Base-by-base conservation (phyloP, 305 asterid species). In the Nicotiana rustica region DNA sequence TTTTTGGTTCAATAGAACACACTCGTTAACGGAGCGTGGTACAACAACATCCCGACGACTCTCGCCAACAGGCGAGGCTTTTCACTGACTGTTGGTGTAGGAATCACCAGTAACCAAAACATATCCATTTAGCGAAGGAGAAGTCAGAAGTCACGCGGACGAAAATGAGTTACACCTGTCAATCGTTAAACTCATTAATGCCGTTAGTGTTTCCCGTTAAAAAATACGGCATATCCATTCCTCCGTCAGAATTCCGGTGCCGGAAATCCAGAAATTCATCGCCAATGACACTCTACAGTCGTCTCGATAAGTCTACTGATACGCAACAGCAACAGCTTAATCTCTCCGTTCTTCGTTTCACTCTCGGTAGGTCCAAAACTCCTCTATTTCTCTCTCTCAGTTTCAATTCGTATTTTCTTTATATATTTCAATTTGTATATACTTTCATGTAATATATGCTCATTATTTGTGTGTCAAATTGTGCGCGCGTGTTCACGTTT, bases 311-410 rank as follows among this genome's bases (percentile, higher is more conserved):
- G 18, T 79, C 89, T 65, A 78, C 85, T 15, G 87, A 33, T 52
- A 83, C 86, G 35, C 91, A 86, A 13, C 92, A 85, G 56, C 88
- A 88, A 55, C 95, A 89, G 86, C 92, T 91, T 77, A 92, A 96
- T 65, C 97, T 96, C 85, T 94, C 99, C 6, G 97, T 93, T 86
- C 97, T 96, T 86, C 97, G 98, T 88, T 94, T 96, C 88, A 96
- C 99, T 44, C 92, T 96, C 6, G 98, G 98, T 93, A 88, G 21
- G 18, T 13, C 44, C 18, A 29, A 57, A 47, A 4, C 14, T 79
- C 35, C 17, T 33, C 25, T 10, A 4, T 2, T 36, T 10, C 29
- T 38, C 31, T 10, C 55, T 38, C 49, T 10, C 13, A 8, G 10
- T 17, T 61, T 21, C 44, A 56, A 10, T 62, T 29, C 8, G 61